A percentile compares a stretch with the other conserved stretches of the same genome.
Conservation (phyloP, 2,329 filamentous ascomycete species). For the Fusarium xyrophilum region DNA sequence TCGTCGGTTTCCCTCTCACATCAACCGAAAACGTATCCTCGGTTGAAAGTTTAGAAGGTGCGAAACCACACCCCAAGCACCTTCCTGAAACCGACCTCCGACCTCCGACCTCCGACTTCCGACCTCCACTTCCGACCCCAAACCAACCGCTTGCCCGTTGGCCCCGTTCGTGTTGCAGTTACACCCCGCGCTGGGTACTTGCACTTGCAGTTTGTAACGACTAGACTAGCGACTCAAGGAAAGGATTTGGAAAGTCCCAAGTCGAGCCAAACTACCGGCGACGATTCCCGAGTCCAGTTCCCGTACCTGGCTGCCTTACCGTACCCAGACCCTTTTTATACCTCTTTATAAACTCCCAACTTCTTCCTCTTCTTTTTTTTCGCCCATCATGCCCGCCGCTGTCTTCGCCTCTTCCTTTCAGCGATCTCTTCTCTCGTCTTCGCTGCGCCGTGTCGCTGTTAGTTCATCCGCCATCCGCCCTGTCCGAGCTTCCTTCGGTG, state of each 20-base stretch:
- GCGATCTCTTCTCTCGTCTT: constrained; percentile 44
- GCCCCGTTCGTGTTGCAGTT: constrained; percentile 18
- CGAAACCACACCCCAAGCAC: constrained; percentile 21
- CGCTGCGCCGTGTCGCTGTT: constrained; percentile 42
- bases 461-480: constrained; percentile 40
- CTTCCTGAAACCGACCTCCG: constrained; percentile 19
- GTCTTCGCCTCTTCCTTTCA: constrained; percentile 40
- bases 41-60: constrained; percentile 24
- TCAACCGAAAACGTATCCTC: constrained; percentile 40
- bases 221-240: not conserved
- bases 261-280: constrained; percentile 25
- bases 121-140: constrained; percentile 28
- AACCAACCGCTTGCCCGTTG: constrained; percentile 22
- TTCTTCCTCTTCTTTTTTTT: constrained; percentile 29
- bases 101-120: constrained; percentile 21
- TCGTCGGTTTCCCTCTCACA: constrained; percentile 39
- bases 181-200: constrained; percentile 16
- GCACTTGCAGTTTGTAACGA: constrained; percentile 19
- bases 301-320: constrained; percentile 19
- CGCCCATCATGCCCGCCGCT: constrained; percentile 43
- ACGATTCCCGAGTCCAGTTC: constrained; percentile 36
- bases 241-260: constrained; percentile 7
- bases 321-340: constrained; percentile 34
- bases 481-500: constrained; percentile 56
- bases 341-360: constrained; percentile 37